phyloP scores from a whole-genome alignment of 495 filamentous ascomycete genomes.

The Penicillium tannophilum region DNA sequence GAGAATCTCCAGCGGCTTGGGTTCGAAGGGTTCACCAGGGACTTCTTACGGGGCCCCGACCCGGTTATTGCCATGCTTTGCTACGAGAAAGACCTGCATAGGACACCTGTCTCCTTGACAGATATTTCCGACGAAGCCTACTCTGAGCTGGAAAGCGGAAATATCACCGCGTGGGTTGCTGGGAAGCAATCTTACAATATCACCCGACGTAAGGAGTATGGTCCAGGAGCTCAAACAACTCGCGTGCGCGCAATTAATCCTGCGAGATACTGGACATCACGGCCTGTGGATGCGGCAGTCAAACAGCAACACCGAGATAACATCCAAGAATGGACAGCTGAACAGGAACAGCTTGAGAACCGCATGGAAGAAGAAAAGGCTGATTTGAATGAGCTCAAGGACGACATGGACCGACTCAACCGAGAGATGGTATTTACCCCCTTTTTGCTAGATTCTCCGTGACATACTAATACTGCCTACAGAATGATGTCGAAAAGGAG shows the following conservation, averaged over 20 bases:
- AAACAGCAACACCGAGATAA: slow-evolving; percentile 53
- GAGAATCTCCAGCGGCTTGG: slow-evolving; percentile 62
- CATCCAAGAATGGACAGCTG: slow-evolving; percentile 45
- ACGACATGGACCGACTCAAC: slow-evolving; percentile 9
- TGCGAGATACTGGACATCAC: slow-evolving; percentile 73
- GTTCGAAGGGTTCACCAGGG: slow-evolving; percentile 76
- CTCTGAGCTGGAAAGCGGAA: slow-evolving; percentile 51
- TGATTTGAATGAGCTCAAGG: slow-evolving; percentile 45
- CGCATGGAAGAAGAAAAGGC: slow-evolving; percentile 34
- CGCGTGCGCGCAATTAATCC: slow-evolving; percentile 52
- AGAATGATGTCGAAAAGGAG: slow-evolving; percentile 52
- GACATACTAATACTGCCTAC: slow-evolving; percentile 20
- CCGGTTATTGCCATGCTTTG: slow-evolving; percentile 88
- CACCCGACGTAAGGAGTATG: slow-evolving; percentile 72
- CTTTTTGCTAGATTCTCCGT: not conserved
- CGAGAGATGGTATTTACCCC: slow-evolving; percentile 42
- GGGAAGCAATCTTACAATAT: slow-evolving; percentile 61
- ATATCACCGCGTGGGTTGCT: slow-evolving; percentile 58
- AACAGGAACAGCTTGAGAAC: slow-evolving; percentile 40
- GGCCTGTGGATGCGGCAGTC: slow-evolving; percentile 66
- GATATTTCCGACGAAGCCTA: slow-evolving; percentile 67
- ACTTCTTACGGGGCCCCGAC: slow-evolving; percentile 78
- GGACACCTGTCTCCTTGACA: slow-evolving; percentile 62
- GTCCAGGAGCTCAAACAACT: slow-evolving; percentile 66
- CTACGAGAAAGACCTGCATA: slow-evolving; percentile 62